phyloP scores from a whole-genome alignment of 2,329 filamentous ascomycete genomes.

The Colletotrichum zoysiae region DNA sequence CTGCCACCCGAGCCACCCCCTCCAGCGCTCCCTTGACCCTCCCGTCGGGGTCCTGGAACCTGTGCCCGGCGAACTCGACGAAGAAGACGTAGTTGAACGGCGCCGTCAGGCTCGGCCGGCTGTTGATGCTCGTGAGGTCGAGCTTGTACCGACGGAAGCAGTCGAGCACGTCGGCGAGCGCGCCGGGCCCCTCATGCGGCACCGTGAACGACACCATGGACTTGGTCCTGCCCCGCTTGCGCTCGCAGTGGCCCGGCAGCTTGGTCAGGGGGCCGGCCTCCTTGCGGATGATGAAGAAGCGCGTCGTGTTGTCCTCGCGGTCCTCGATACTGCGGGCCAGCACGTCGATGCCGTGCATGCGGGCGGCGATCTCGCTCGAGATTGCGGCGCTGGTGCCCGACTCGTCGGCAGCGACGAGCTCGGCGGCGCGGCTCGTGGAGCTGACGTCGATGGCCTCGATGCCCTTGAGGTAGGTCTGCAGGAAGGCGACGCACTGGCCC shows the following conservation, averaged over 20 bases:
- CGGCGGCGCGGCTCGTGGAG: conserved; percentile 87
- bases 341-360: conserved; percentile 75
- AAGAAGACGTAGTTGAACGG: conserved; percentile 97
- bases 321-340: conserved; percentile 81
- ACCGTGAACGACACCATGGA: conserved; percentile 87
- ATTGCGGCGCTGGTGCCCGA: conserved; percentile 80
- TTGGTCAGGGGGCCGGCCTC: conserved; percentile 44
- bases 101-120: conserved; percentile 78
- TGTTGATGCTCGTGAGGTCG: conserved; percentile 93
- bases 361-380: conserved; percentile 79
- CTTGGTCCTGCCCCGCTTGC: conserved; percentile 62
- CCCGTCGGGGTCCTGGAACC: conserved; percentile 63
- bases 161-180: conserved; percentile 82
- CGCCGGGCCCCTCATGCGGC: conserved; percentile 81
- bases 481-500: conserved; percentile 86
- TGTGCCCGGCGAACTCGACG: conserved; percentile 84
- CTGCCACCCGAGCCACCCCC: conserved; percentile 68
- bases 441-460: conserved; percentile 86
- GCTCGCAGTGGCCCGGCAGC: conserved; percentile 34
- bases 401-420: conserved; percentile 74
- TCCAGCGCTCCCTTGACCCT: conserved; percentile 72
- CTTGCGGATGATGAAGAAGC: conserved; percentile 77
- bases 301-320: conserved; percentile 79
- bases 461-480: conserved; percentile 76
- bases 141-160: conserved; percentile 80